Evolutionary conservation across 208 protist species (phyloP), one percentile per base, ranked within the genome.

Genomic region (Trypanosomatidae sp.): DNA sequence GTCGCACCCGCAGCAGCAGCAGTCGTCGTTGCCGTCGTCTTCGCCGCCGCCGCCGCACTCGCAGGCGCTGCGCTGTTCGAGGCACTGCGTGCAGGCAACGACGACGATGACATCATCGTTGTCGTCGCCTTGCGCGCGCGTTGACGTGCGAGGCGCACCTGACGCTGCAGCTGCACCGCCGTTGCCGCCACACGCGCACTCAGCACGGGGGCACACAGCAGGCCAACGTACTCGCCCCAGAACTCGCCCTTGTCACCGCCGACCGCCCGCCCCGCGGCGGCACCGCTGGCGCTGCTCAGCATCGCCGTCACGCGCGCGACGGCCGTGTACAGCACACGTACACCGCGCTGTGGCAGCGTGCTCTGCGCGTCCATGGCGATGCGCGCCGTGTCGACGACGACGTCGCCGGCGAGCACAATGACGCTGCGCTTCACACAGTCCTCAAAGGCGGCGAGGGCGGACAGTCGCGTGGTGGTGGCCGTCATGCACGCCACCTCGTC

Each of bases 201-300:
- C 11, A 56, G 44, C 0, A 61, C 8, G 2, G 78, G 60, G 0
- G 67, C 71, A n/a, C 46, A 21, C 11, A 58, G 4, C 18, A 62
- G 35, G 11, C 72, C 81, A 1, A 52, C 49, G n/a, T 78, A 54
- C 48, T 71, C 65, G 13, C 81, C 81, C 68, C 72, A 90, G 56
- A 85, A 90, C 64, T 83, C 75, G 7, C 81, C 75, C 27, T 67
- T 48, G 32, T 71, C 64, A 0, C 70, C 72, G 3, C 39, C 61
- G 2, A 65, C 50, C 0, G 54, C 54, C 6, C 72, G 72, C 6
- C 80, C 80, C 2, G 61, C 43, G 19, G 58, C 75, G 3, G 81
- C 61, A 4, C 81, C 74, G 18, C 48, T 15, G 7, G 72, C 69
- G 16, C 64, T 52, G 13, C 37, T 45, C 6, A 82, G 13, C 0